phyloP scores from a whole-genome alignment of 345 rosid genomes.

The Syzygium aromaticum region DNA sequence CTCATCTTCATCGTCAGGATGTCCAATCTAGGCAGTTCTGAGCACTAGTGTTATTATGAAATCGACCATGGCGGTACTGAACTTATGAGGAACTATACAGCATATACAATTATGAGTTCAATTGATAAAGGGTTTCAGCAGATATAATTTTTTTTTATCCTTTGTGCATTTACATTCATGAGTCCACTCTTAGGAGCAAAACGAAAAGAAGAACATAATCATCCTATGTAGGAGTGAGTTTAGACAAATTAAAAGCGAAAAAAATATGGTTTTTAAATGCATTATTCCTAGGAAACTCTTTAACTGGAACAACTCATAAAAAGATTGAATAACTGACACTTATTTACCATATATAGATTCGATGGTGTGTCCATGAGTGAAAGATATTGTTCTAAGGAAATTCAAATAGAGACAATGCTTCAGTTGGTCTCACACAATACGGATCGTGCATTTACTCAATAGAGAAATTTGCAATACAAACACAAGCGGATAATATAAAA shows the following conservation, averaged over 20 bases:
- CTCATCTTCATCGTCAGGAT: not conserved
- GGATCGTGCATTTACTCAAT: not conserved
- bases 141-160: too few species aligned
- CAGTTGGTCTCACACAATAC: not conserved
- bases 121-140: too few species aligned
- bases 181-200: too few species aligned
- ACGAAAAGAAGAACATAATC: too few species aligned
- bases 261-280: not conserved
- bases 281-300: not conserved
- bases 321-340: too few species aligned
- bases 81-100: not conserved
- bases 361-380: not conserved
- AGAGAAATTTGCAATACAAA: not conserved
- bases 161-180: too few species aligned
- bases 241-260: not conserved
- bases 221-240: not conserved
- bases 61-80: not conserved
- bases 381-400: not conserved
- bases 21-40: not conserved
- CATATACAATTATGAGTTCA: not conserved
- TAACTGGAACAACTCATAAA: too few species aligned
- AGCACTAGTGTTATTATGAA: not conserved
- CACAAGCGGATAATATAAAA: not conserved
- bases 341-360: too few species aligned
- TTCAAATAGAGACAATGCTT: too few species aligned